A percentile compares a stretch with the other conserved stretches of the same genome.
Conservation (phyloP, 2,329 filamentous ascomycete genomes). For the Acrocalymma vagum region DNA sequence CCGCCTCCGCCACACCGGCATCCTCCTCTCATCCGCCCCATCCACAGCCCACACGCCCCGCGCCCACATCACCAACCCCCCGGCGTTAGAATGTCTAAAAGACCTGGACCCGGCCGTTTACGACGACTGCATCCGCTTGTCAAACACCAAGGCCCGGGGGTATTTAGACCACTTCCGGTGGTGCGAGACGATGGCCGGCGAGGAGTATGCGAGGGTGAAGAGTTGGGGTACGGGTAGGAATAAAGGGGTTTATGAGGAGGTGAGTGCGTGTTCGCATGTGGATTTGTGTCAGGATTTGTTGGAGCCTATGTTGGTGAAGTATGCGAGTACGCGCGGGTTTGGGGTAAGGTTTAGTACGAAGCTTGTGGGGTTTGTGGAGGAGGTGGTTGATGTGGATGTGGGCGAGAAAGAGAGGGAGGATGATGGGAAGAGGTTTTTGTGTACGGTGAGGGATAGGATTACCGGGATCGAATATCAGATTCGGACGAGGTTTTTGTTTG, state of each 20-base stretch:
- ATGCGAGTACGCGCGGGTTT: conserved; percentile 49
- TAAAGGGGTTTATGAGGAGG: conserved; percentile 50
- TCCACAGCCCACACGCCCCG: conserved; percentile 65
- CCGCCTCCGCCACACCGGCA: conserved; percentile 60
- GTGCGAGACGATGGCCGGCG: conserved; percentile 55
- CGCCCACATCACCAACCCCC: conserved; percentile 69
- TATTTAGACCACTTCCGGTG: too few relatives aligned
- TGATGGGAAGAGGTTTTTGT: conserved; percentile 46
- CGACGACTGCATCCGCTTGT: conserved; percentile 38
- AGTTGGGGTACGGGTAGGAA: conserved; percentile 53
- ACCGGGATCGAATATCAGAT: conserved; percentile 54
- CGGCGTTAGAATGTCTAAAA: conserved; percentile 59
- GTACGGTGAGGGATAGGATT: conserved; percentile 48
- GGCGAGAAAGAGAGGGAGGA: conserved; percentile 9
- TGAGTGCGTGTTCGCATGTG: conserved; percentile 52
- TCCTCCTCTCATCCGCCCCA: conserved; percentile 61
- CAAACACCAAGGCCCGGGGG: too few relatives aligned
- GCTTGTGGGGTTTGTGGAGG: conserved; percentile 38
- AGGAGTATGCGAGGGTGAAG: conserved; percentile 54
- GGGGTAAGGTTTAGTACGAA: conserved; percentile 51
- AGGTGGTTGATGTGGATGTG: conserved; percentile 25
- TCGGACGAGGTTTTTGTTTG: conserved; percentile 65
- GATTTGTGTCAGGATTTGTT: conserved; percentile 56
- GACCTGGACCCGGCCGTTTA: conserved; percentile 52
- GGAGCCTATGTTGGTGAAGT: conserved; percentile 52